Percentiles rank a stretch among this genome's conserved stretches.
phyloP scores from a whole-genome alignment of 2,329 filamentous ascomycete species.

The Calonectria ilicicola region DNA sequence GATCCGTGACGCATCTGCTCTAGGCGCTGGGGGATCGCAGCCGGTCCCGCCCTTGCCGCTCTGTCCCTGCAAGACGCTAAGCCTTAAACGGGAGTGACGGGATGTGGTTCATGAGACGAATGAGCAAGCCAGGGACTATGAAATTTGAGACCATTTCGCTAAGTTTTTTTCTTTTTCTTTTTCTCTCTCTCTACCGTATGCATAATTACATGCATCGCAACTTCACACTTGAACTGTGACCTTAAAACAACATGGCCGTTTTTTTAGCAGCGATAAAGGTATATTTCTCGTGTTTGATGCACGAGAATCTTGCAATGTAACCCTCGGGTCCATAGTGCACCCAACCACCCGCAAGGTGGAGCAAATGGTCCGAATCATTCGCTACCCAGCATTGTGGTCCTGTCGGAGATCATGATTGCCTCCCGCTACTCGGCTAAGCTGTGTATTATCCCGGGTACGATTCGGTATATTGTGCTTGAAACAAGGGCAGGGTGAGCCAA shows the following conservation, averaged over 20 bases:
- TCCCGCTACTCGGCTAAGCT: not conserved
- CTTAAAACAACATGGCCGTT: no score
- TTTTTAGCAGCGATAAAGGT: no score
- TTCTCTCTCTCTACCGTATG: no score
- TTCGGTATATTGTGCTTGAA: not conserved
- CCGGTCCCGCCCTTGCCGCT: not conserved
- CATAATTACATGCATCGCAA: no score
- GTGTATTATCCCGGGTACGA: not conserved
- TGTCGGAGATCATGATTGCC: not conserved
- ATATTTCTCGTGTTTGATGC: no score
- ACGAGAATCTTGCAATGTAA: no score
- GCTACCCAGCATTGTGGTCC: not conserved
- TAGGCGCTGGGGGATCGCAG: not conserved
- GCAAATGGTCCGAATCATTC: not conserved
- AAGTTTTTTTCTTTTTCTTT: no score
- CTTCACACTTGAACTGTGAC: no score
- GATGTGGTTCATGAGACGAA: not conserved
- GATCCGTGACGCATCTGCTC: not conserved
- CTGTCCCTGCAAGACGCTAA: not conserved
- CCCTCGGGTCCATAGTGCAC: no score
- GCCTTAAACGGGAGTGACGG: not conserved
- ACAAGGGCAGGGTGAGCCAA: not conserved
- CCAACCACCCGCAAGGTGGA: no score
- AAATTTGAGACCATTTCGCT: no score
- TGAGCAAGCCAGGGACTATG: no score